Conservation (phyloP, 257 asterid genomes). For the Solanum neorickii region DNA sequence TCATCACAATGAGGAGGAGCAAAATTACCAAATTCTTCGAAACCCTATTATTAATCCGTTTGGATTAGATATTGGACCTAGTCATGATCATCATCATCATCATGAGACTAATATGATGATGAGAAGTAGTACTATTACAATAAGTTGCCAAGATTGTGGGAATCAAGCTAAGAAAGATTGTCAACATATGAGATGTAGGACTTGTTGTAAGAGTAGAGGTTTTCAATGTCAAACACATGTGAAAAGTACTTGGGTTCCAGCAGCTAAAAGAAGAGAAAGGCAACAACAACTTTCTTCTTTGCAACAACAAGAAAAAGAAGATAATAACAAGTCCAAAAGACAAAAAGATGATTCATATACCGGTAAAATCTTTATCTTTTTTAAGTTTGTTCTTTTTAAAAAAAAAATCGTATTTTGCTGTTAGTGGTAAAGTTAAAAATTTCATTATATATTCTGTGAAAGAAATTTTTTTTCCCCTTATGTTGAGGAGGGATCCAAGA, state of each 20-base stretch:
- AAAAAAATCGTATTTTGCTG: background rate
- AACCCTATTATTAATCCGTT: background rate
- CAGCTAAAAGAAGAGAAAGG: conserved; percentile 42
- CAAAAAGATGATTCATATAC: conserved; percentile 7
- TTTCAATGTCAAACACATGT: conserved; percentile 47
- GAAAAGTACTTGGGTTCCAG: conserved; percentile 66
- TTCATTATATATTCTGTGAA: background rate
- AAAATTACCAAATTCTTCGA: background rate
- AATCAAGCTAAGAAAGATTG: conserved; percentile 65
- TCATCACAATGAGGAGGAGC: background rate
- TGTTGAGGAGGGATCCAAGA: background rate
- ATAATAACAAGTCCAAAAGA: conserved; percentile 11
- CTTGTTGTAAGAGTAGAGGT: conserved; percentile 61
- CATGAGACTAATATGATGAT: background rate
- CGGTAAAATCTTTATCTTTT: background rate
- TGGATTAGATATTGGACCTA: background rate
- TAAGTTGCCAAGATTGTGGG: conserved; percentile 59
- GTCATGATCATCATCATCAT: background rate
- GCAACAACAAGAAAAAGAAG: background rate
- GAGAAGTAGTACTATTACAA: conserved; percentile 8
- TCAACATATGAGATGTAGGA: conserved; percentile 43
- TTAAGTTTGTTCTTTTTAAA: background rate
- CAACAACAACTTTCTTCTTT: conserved; percentile 16
- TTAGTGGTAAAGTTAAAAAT: background rate
- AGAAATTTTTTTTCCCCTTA: background rate